Percentiles rank a stretch among this genome's conserved stretches.
phyloP scores from a whole-genome alignment of 352 stramenopile species.

The Globisporangium cylindrosporum region DNA sequence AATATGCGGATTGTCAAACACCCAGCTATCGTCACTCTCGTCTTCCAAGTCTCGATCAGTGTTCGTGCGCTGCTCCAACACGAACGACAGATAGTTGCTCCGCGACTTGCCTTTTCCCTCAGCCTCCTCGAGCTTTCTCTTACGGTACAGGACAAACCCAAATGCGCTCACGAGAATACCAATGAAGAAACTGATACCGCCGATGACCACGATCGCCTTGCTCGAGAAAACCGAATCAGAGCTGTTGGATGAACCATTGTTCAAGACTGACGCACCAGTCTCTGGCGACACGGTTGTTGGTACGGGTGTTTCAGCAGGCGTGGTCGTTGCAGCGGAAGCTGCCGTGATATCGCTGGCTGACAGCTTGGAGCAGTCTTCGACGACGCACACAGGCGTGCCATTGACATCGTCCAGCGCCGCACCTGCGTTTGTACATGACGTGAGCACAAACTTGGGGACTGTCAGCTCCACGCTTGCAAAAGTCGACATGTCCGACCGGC shows the following conservation, averaged over 20 bases:
- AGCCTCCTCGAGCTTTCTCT: constrained; percentile 20
- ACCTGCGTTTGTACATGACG: constrained; percentile 2
- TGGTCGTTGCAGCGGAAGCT: neutral
- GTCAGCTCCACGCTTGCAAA: constrained; percentile 27
- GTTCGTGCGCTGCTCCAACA: constrained; percentile 24
- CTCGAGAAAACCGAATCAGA: constrained; percentile 31
- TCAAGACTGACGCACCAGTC: neutral
- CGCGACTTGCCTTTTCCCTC: constrained; percentile 23
- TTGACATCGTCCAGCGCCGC: constrained; percentile 2
- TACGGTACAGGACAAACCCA: constrained; percentile 36
- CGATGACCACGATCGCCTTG: constrained; percentile 48
- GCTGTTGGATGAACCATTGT: constrained; percentile 8
- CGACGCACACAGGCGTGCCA: constrained; percentile 12
- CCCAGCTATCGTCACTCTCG: constrained; percentile 43
- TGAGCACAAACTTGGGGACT: constrained; percentile 22
- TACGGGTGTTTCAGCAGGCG: neutral
- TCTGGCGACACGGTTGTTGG: neutral
- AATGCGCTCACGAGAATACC: constrained; percentile 37
- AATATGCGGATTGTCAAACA: constrained; percentile 41
- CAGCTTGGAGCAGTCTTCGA: constrained; percentile 8
- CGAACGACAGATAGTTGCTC: constrained; percentile 30
- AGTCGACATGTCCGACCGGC: constrained; percentile 37
- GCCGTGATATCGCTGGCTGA: neutral
- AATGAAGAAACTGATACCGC: constrained; percentile 44
- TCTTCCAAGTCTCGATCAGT: constrained; percentile 34